Base-by-base conservation (phyloP, 2,329 filamentous ascomycete genomes). In the Colletotrichum filicis region DNA sequence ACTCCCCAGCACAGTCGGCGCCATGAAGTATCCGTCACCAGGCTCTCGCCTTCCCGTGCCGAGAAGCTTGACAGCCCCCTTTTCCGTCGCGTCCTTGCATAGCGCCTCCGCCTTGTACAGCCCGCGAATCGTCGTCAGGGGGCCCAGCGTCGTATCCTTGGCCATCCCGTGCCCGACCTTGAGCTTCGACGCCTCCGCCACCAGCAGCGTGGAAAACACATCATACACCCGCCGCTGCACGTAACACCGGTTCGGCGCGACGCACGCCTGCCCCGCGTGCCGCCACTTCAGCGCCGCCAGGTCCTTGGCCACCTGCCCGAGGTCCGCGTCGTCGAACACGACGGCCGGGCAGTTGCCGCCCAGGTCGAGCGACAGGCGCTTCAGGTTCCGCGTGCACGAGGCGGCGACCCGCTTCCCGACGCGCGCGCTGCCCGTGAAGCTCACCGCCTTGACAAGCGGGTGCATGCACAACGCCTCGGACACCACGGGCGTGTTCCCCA, bases 391-490 rank as follows among this genome's bases (percentile, higher is more conserved):
- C 1, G 90, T 91, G 6, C 90, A 91, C 1, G 87, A 85, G 2
- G 85, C 81, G 1, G 91, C 91, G 66, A 96, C 94, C 66, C 91
- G 85, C 68, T 90, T 89, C 1, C 92, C 94, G 0, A 93, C 94
- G 2, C 85, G 86, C 1, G 91, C 93, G 9, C 91, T 93, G 32
- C 94, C 94, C 0, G 94, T 96, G 76, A 97, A 97, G 1, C 92
- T 91, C 62, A 96, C 85, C 78, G 93, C 94, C 76, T 93, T 90
- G 35, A 96, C 89, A 60, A 89, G 88, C 72, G 90, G 86, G 81
- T 96, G 94, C 42, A 87, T 84, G 1, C 92, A 90, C 6, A 96
- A 85, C 1, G 91, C 89, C 26, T 76, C 74, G 53, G 62, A 64
- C 9, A 76, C 65, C 4, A 89, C 87, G 19, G 94, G 93, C 0